These are phyloP conservation scores for Ascomycota sp. DNA, from an alignment of 2,329 filamentous ascomycete genomes.

Conservation along the genomic window DNA sequence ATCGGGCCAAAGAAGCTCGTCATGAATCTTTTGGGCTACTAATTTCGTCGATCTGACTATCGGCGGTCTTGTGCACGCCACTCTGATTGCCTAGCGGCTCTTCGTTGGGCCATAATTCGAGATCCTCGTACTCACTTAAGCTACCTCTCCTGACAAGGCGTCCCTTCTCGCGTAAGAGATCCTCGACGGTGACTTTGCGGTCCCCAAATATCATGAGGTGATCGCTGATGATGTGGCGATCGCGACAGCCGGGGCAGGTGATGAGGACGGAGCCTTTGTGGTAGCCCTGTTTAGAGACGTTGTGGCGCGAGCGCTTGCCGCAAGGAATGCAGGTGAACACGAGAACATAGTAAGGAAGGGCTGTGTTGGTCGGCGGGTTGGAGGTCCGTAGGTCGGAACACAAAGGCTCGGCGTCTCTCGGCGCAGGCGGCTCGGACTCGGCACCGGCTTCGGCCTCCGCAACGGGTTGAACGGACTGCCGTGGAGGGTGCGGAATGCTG, in stretches of 20 bases:
- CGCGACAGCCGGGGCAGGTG: constrained; percentile 65
- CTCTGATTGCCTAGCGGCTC: constrained; percentile 2
- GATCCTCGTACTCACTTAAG: constrained; percentile 54
- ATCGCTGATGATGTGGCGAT: constrained; percentile 78
- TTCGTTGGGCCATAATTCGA: constrained; percentile 79
- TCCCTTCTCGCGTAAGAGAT: constrained; percentile 56
- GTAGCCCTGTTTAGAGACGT: constrained; percentile 82
- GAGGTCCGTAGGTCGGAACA: constrained; percentile 1
- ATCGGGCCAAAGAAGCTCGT: no score
- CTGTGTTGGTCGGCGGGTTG: constrained; percentile 10
- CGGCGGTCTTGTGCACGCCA: no score
- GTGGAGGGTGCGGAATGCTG: constrained; percentile 14
- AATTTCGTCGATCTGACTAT: no score
- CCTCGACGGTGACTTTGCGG: constrained; percentile 46
- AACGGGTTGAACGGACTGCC: neutral
- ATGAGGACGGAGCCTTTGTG: constrained; percentile 77
- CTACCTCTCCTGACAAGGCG: constrained; percentile 49
- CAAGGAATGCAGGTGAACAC: constrained; percentile 88
- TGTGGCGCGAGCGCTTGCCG: constrained; percentile 55
- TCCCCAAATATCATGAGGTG: constrained; percentile 63
- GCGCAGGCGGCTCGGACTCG: no score
- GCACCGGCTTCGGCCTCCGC: neutral
- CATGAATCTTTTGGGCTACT: no score
- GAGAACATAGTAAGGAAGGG: constrained; percentile 52
- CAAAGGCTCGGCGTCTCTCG: no score